A percentile compares a stretch with the other conserved stretches of the same genome.
These are phyloP conservation scores for Amauroascus niger DNA, from an alignment of 2,329 filamentous ascomycete species.

Conservation along the genomic window DNA sequence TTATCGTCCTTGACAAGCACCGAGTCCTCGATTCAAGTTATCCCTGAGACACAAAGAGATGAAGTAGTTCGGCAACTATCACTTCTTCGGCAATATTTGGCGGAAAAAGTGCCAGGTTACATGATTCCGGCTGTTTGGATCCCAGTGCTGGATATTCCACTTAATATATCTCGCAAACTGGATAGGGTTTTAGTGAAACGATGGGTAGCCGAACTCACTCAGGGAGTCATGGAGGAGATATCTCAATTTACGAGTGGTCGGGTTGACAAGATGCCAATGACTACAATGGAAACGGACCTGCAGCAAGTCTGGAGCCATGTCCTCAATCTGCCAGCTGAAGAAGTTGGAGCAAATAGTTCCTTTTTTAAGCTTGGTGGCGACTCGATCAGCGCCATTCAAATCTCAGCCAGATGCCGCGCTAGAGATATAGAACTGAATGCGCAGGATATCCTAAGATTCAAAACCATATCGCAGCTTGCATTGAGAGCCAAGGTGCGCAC, in stretches of 20 bases:
- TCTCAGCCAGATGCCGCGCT: slow-evolving; percentile 9
- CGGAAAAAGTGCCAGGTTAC: slow-evolving; percentile 12
- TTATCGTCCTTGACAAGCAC: no score
- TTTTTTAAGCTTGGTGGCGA: slow-evolving; percentile 17
- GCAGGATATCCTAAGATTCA: not conserved
- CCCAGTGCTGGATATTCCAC: slow-evolving; percentile 32
- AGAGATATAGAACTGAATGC: not conserved
- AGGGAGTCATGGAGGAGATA: slow-evolving; percentile 4
- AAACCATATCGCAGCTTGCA: not conserved
- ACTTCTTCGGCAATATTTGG: no score
- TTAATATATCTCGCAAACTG: slow-evolving; percentile 31
- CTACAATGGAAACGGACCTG: not conserved
- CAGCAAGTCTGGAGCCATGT: slow-evolving; percentile 21
- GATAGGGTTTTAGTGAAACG: slow-evolving; percentile 24
- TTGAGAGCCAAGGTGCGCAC: not conserved
- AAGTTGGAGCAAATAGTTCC: not conserved
- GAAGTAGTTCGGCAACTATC: no score
- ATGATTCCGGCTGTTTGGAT: slow-evolving; percentile 30
- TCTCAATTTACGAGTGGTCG: not conserved
- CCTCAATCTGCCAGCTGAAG: slow-evolving; percentile 31
- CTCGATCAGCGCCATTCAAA: slow-evolving; percentile 19
- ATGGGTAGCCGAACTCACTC: slow-evolving; percentile 17
- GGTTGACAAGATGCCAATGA: not conserved
- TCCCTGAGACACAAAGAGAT: no score
- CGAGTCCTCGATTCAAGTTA: no score